These are phyloP conservation scores for Sugiyamaella pinicola DNA, from an alignment of 1,139 yeast species.

Conservation along the genomic window DNA sequence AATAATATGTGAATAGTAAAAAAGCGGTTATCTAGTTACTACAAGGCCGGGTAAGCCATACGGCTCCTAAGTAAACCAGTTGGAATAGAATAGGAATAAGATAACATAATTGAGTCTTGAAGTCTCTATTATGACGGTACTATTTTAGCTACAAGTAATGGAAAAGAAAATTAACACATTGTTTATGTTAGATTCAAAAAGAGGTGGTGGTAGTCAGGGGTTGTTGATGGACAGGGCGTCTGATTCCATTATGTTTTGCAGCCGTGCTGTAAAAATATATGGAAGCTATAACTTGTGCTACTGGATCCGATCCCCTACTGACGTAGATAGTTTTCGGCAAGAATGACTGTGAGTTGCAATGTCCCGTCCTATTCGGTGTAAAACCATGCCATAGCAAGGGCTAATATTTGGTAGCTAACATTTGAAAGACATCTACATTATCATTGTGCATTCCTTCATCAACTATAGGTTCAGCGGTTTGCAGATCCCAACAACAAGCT, in stretches of 20 bases:
- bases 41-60: too few relatives aligned
- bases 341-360: not conserved
- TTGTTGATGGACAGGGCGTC: constrained; percentile 13
- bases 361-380: not conserved
- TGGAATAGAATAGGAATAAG: not conserved
- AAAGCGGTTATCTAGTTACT: too few relatives aligned
- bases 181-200: too few relatives aligned
- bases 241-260: too few relatives aligned
- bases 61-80: too few relatives aligned
- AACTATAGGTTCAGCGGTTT: constrained; percentile 69
- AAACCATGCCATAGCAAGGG: too few relatives aligned
- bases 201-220: too few relatives aligned
- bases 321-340: not conserved
- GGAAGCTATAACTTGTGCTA: not conserved
- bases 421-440: constrained; percentile 48
- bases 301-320: not conserved
- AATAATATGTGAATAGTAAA: too few relatives aligned
- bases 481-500: constrained; percentile 68
- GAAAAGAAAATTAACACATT: too few relatives aligned
- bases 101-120: not conserved
- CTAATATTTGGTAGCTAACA: constrained; percentile 10
- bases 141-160: not conserved
- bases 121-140: not conserved
- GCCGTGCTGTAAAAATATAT: constrained; percentile 16
- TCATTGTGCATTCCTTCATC: constrained; percentile 35